Evolutionary conservation across 371 early-diverging fungal genomes (phyloP), one percentile per base, ranked within the genome.

Genomic region (Apophysomyces trapeziformis): DNA sequence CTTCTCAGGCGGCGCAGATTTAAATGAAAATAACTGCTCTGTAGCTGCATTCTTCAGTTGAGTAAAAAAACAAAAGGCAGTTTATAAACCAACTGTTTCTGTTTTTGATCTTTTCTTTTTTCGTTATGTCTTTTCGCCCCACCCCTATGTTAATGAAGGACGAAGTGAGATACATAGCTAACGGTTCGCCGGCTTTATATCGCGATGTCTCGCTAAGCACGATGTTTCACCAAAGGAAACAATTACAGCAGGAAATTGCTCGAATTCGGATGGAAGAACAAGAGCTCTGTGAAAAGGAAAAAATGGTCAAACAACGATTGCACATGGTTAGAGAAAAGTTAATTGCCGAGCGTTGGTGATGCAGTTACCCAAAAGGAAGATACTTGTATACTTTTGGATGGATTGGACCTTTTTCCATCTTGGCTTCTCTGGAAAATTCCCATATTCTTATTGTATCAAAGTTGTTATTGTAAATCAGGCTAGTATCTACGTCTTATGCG

Each of bases 241-340:
- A 75, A 57, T 68, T 83, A 32, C 68, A 68, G 18, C 77, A 80
- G 57, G 83, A 83, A 46, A 80, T 83, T 59, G 83, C 76, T 39
- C 70, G 71, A 65, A 63, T 83, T 14, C 64, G 73, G 64, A 68
- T 68, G 61, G 80, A 83, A 60, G 76, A 77, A 62, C 76, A 80
- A 61, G 79, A 72, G 16, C 71, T 83, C 21, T 57, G 71, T 47
- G 76, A 78, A 41, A 78, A 79, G 65, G 83, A 80, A 38, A 44
- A 73, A 46, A 64, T 61, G 63, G 71, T 83, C 61, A 83, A 83
- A 60, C 79, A 77, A 46, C 74, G 75, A 36, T 78, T 83, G 39
- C 63, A 67, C 1, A 73, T 70, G 6, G 77, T 83, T 14, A 67
- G 75, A 63, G 80, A 83, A 64, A 77, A 82, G 45, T 66, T 80